A percentile compares a stretch with the other conserved stretches of the same genome.
These are phyloP conservation scores for Naganishia friedmannii DNA, from an alignment of 768 basidiomycete species.

Conservation along the genomic window DNA sequence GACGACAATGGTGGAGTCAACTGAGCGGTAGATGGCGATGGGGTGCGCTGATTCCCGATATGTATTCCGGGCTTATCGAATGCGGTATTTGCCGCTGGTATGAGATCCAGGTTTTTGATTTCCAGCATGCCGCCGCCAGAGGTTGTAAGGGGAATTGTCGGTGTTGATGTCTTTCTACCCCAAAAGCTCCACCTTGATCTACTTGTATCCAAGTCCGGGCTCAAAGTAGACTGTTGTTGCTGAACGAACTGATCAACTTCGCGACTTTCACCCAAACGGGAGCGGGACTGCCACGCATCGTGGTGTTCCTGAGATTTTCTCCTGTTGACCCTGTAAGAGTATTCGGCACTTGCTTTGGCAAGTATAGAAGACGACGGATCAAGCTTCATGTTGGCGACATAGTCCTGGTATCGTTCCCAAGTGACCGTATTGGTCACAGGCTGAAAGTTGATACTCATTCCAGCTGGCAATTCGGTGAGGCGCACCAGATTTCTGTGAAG, in stretches of 20 bases:
- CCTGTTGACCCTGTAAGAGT: conserved; percentile 23
- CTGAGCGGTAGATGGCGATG: not conserved
- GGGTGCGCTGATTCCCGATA: not conserved
- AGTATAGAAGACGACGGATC: conserved; percentile 42
- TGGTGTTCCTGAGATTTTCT: conserved; percentile 26
- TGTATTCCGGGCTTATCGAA: not conserved
- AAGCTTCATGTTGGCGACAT: conserved; percentile 42
- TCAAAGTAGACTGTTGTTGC: not conserved
- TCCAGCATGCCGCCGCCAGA: conserved; percentile 49
- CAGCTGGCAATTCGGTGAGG: conserved; percentile 39
- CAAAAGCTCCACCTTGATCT: conserved; percentile 47
- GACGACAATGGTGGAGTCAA: conserved; percentile 13
- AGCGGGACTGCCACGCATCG: conserved; percentile 39
- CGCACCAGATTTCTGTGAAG: conserved; percentile 31
- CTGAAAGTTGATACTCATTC: conserved; percentile 46
- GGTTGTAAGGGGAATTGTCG: conserved; percentile 36
- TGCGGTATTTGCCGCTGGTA: not conserved
- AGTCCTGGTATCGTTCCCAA: conserved; percentile 39
- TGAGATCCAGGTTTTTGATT: conserved; percentile 37
- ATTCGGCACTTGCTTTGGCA: conserved; percentile 27
- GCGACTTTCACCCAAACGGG: conserved; percentile 44
- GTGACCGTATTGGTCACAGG: conserved; percentile 39
- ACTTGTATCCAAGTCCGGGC: conserved; percentile 27
- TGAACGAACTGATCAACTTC: conserved; percentile 1
- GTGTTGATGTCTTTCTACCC: conserved; percentile 37